phyloP scores from a whole-genome alignment of 169 alveolate species.

The Cryptosporidium ryanae region DNA sequence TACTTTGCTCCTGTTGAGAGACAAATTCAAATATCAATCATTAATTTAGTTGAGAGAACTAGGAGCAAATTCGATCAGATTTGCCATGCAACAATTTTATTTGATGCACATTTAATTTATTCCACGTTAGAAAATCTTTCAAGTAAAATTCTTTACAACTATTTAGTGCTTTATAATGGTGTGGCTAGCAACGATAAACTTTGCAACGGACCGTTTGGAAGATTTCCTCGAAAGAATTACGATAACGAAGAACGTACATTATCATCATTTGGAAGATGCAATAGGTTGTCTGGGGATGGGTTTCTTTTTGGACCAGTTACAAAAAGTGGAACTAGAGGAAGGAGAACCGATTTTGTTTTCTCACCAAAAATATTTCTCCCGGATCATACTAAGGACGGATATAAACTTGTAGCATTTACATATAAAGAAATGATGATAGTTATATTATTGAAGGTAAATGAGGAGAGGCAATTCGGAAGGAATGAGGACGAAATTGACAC shows the following conservation, averaged over 20 bases:
- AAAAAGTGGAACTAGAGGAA: background rate
- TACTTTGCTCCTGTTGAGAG: slow-evolving; percentile 74
- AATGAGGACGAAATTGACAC: background rate
- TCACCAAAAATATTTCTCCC: slow-evolving; percentile 63
- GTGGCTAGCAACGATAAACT: slow-evolving; percentile 70
- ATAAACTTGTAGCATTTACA: slow-evolving; percentile 24
- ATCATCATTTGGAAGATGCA: slow-evolving; percentile 67
- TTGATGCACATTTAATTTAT: slow-evolving; percentile 67
- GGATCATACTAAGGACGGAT: background rate
- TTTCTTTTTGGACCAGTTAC: slow-evolving; percentile 41
- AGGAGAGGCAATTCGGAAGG: background rate
- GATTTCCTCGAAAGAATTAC: slow-evolving; percentile 22
- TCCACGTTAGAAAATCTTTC: slow-evolving; percentile 34
- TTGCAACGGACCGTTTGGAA: slow-evolving; percentile 61
- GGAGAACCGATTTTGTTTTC: slow-evolving; percentile 14
- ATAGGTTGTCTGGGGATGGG: slow-evolving; percentile 15
- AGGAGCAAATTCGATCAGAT: background rate
- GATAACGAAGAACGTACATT: slow-evolving; percentile 3
- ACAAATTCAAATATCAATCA: slow-evolving; percentile 44
- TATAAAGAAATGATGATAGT: slow-evolving; percentile 59
- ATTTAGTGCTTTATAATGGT: slow-evolving; percentile 66
- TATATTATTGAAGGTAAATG: background rate
- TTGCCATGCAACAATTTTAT: slow-evolving; percentile 38
- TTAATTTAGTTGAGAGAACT: slow-evolving; percentile 41
- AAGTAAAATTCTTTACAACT: slow-evolving; percentile 43